phyloP scores from a whole-genome alignment of 2,329 filamentous ascomycete species.

The Apiospora malaysiana region DNA sequence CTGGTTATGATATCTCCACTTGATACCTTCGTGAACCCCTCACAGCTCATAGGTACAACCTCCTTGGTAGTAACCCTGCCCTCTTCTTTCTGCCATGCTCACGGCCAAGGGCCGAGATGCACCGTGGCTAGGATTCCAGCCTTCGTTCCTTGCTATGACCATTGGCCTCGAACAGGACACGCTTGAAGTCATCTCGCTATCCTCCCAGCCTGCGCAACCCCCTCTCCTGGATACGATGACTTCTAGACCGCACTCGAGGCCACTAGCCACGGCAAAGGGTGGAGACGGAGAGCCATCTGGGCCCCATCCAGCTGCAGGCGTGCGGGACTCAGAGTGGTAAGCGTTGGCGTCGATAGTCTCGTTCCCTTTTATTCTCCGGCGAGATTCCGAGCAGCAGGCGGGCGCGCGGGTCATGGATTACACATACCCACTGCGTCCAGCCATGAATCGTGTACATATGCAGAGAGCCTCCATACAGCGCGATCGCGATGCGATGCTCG shows the following conservation, averaged over 20 bases:
- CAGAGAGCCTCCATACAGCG: constrained; percentile 2
- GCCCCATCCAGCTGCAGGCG: background rate
- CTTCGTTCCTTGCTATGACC: background rate
- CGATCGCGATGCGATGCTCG: constrained; percentile 1
- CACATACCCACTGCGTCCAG: background rate
- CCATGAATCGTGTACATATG: constrained; percentile 7
- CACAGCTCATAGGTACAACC: background rate
- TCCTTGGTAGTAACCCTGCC: background rate
- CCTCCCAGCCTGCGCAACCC: background rate
- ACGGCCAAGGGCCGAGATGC: background rate
- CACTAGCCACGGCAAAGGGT: constrained; percentile 6
- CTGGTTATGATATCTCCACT: background rate
- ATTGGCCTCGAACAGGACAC: background rate
- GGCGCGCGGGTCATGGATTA: background rate
- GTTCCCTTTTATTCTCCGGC: background rate
- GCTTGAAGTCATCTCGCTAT: background rate
- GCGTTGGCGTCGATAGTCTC: constrained; percentile 15
- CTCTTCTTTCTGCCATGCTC: background rate
- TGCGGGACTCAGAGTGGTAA: constrained; percentile 1
- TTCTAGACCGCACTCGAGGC: constrained; percentile 3
- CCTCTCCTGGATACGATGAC: background rate
- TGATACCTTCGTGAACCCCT: background rate
- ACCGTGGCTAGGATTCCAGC: background rate
- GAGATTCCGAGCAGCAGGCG: background rate
- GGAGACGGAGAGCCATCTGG: background rate